Evolutionary conservation across 352 stramenopile species (phyloP), one percentile per base, ranked within the genome.

Genomic region (Phytophthora sp.): DNA sequence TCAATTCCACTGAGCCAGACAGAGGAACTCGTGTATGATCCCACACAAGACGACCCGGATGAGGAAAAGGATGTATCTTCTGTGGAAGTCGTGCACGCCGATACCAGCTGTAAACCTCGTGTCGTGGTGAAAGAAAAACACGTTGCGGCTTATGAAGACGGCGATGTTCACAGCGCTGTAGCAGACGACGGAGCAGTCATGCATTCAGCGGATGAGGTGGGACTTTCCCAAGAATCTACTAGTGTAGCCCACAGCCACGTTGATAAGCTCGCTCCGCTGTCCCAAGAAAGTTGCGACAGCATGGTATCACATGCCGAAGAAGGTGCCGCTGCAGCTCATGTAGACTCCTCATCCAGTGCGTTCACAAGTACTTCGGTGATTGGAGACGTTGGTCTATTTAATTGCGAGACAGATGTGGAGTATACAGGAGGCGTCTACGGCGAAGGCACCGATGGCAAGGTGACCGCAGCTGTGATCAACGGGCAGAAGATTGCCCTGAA

Each of bases 401-500:
- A 95, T 57, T 95, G 86, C 44, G 82, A 91, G 45, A 60, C 60
- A 7, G 86, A 95, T 35, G 86, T 91, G 20, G 84, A 95, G 63
- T 95, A 89, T 56, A 90, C 86, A 11, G 86, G 86, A 42, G 84
- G 86, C 13, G 73, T 93, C 24, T 95, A 95, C 51, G 86, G 86
- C 30, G 86, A 95, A 89, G 86, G 86, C 20, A 95, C 86, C 0
- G 86, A 95, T 46, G 86, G 86, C 27, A 92, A 91, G 50, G 86
- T 95, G 30, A 80, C 75, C 7, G 86, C 86, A 16, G 84, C 83
- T 15, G 85, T 90, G 53, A 88, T 95, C 29, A 74, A 82, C 16
- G 86, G 84, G 0, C 86, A 93, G 20, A 95, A 95, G 56, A 72
- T 95, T 20, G 86, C 86, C 4, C 72, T 95, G n/a, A 95, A 95